Evolutionary conservation across 257 asterid species (phyloP), one percentile per base, ranked within the genome.

Genomic region (Cordia subcordata): DNA sequence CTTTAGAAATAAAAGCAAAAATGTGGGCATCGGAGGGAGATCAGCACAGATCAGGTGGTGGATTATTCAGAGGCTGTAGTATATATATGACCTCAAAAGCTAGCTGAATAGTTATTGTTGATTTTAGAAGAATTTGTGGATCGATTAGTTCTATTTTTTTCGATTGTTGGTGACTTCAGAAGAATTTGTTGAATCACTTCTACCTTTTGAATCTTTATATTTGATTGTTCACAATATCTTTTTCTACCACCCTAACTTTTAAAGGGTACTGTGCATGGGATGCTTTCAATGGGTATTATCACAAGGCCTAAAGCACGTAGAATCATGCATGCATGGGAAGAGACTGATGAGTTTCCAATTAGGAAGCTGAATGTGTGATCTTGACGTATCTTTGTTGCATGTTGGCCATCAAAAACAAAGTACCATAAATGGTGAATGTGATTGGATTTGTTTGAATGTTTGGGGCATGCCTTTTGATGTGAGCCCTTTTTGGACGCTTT

Each of bases 211-310:
- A n/a, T 20, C 17, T 17, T 35, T 58, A 14, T 42, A 52, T 40
- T 8, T 8, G 49, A 57, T n/a, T 69, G 60, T 59, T 60, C 32
- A 59, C 78, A 67, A 57, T 17, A 57, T 57, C 84, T 76, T 68
- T 58, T 72, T n/a, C n/a, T n/a, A 86, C 81, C 77, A 57, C 80
- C 81, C 90, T 65, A 70, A 72, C 64, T 75, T 76, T 82, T 18
- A 72, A 71, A 66, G 88, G 82, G 78, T 57, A n/a, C n/a, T n/a
- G 57, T 68, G 83, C 75, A 64, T 63, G 57, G 67, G 77, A 32
- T 57, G 66, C 67, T 70, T 68, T 14, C 13, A 15, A 50, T 11
- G 53, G 55, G 64, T 61, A 37, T 13, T 63, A n/a, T 63, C 40
- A 57, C 58, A 63, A 56, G 69, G 58, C 53, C 57, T 64, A 16